Percentiles rank a stretch among this genome's conserved stretches.
These are phyloP conservation scores for Cardiospermum halicacabum DNA, from an alignment of 345 rosid genomes.

Conservation along the genomic window DNA sequence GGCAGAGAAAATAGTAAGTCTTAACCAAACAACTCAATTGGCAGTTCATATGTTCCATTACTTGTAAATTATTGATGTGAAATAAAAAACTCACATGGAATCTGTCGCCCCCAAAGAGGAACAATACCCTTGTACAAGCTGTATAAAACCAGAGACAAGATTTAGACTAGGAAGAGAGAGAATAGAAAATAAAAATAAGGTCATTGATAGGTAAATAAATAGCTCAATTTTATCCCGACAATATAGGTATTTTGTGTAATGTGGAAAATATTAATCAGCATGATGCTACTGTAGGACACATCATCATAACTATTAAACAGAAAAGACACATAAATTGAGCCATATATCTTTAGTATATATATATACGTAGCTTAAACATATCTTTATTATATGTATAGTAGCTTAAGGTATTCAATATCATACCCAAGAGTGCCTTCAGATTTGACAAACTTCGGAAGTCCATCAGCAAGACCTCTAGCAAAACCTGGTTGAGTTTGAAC, in stretches of 20 bases:
- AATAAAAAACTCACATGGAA: conserved; percentile 70
- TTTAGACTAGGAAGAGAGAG: neutral
- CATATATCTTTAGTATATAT: no score
- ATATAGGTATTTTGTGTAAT: no score
- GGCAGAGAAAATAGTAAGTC: neutral
- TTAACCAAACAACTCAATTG: neutral
- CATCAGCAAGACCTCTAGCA: conserved; percentile 92
- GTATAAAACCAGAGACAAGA: conserved; percentile 19
- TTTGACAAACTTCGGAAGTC: conserved; percentile 85
- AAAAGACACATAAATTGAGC: no score
- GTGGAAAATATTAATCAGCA: no score
- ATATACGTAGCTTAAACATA: no score
- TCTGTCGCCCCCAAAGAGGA: conserved; percentile 99
- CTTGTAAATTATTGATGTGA: neutral
- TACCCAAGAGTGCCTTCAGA: conserved; percentile 92
- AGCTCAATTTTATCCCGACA: no score
- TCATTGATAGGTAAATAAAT: no score
- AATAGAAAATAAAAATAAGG: no score
- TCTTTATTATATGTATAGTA: neutral
- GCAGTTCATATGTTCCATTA: neutral
- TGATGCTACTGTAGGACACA: no score
- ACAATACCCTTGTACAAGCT: conserved; percentile 94
- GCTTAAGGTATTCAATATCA: conserved; percentile 12
- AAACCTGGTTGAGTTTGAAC: conserved; percentile 99
- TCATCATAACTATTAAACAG: no score